Evolutionary conservation across 2,329 filamentous ascomycete genomes (phyloP), one percentile per base, ranked within the genome.

Genomic region (Fusarium avenaceum): DNA sequence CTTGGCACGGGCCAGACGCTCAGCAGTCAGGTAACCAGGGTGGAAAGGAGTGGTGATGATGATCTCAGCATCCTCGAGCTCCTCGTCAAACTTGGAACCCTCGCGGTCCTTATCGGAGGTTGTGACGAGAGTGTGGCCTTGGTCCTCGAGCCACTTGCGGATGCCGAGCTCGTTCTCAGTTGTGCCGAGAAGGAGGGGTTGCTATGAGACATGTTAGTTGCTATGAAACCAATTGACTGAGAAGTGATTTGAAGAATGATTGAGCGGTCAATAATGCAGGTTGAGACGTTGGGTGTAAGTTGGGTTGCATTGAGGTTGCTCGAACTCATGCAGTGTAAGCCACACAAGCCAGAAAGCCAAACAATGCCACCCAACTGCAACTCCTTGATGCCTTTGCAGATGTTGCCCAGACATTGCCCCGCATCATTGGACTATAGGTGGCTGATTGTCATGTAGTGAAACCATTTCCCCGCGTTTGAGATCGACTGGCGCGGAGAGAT

Each of bases 31-130:
- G 87, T 99, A 99, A 71, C 95, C 96, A 55, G 95, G 95, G 86
- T 98, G 95, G 91, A 98, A 98, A 79, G 96, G 96, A 60, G 96
- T 99, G 74, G 96, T 99, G 83, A 99, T 98, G 87, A 99, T 98
- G 82, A 99, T 87, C 83, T 99, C 96, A 67, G 96, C 94, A 79
- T 98, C 96, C 66, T 96, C 94, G 56, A 99, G 89, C 84, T 99
- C 93, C 85, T 94, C 88, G 83, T 98, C 96, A 61, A 99, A 98
- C 73, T 87, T 92, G 65, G 95, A 98, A 87, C 91, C 88, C 84
- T 93, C 92, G 72, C 93, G 92, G 75, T 99, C 96, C 87, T 99
- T 99, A 87, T 97, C 93, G 45, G 94, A 97, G 71, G 96, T 99
- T 76, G 96, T 99, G 74, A 99, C 88, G 66, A 99, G 89, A 69